Evolutionary conservation across 1,284 basidiomycete genomes (phyloP).

Genomic region (Ganoderma sinense): DNA sequence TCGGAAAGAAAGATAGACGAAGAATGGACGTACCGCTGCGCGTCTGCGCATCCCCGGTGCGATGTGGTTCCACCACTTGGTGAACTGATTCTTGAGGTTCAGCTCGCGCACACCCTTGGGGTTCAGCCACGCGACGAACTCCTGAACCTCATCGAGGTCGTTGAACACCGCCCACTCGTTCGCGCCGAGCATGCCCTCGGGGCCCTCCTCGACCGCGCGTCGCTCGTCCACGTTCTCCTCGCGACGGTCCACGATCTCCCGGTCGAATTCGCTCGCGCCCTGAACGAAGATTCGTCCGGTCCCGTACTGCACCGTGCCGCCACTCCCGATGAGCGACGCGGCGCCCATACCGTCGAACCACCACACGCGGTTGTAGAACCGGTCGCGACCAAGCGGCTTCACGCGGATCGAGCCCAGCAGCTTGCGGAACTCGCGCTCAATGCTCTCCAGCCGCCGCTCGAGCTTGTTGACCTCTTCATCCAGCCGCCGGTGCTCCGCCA

Average conservation of each 20-base stretch:
- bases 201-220: constrained; percentile 79
- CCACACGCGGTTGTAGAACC: constrained; percentile 96
- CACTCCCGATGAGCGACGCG: constrained; percentile 76
- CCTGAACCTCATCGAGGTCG: constrained; percentile 87
- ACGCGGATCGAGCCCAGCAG: constrained; percentile 84
- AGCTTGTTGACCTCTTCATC: constrained; percentile 88
- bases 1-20: background rate
- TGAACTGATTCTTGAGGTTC: constrained; percentile 80
- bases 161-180: constrained; percentile 93
- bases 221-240: constrained; percentile 63
- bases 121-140: constrained; percentile 90
- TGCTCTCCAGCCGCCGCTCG: constrained; percentile 80
- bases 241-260: constrained; percentile 69
- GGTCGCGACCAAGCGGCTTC: constrained; percentile 89
- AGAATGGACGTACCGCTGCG: constrained; percentile 62
- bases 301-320: constrained; percentile 83
- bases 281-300: constrained; percentile 92
- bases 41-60: constrained; percentile 83
- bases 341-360: constrained; percentile 98
- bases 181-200: constrained; percentile 72
- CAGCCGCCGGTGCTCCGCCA: constrained; percentile 82
- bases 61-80: constrained; percentile 89
- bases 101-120: constrained; percentile 89
- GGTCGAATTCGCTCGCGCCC: constrained; percentile 82
- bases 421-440: constrained; percentile 94